phyloP scores from a whole-genome alignment of 805 yeast genomes.

The Cyberlindnera veronae region DNA sequence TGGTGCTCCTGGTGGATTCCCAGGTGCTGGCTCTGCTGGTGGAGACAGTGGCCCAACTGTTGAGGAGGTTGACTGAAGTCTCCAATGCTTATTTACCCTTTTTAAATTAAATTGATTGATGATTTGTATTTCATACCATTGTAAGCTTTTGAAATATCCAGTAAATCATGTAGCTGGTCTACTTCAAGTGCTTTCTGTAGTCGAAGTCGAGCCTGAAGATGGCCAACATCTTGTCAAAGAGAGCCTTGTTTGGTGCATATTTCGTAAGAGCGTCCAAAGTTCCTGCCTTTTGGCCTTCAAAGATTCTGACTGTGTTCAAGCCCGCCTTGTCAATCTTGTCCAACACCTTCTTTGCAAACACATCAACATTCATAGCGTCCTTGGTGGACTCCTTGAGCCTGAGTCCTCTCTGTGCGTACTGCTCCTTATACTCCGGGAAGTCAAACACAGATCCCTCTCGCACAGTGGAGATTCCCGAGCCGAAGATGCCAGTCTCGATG shows the following conservation, averaged over 20 bases:
- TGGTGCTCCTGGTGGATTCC: conserved; percentile 59
- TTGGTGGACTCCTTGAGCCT: conserved; percentile 3
- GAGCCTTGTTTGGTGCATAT: conserved; percentile 8
- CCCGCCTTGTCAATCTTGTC: conserved; percentile 29
- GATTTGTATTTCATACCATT: background rate
- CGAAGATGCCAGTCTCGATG: conserved; percentile 34
- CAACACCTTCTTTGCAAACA: conserved; percentile 39
- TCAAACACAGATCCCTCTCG: conserved; percentile 21
- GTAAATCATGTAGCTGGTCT: too few relatives aligned
- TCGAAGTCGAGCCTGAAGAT: conserved; percentile 22
- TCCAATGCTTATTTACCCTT: background rate
- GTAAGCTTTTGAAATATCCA: too few relatives aligned
- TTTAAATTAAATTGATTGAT: background rate
- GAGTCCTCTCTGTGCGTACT: conserved; percentile 10
- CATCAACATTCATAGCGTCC: conserved; percentile 32
- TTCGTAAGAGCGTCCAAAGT: conserved; percentile 10
- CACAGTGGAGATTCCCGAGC: conserved; percentile 9
- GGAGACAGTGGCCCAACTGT: conserved; percentile 64
- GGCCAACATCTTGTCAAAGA: conserved; percentile 17
- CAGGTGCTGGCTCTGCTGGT: conserved; percentile 51
- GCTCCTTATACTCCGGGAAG: conserved; percentile 18
- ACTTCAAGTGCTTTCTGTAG: conserved; percentile 21
- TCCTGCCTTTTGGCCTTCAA: conserved; percentile 21
- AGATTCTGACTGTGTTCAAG: conserved; percentile 17
- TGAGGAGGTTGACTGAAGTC: conserved; percentile 68